Conservation (phyloP, 306 rosid species). For the Fragaria nilgerrensis region DNA sequence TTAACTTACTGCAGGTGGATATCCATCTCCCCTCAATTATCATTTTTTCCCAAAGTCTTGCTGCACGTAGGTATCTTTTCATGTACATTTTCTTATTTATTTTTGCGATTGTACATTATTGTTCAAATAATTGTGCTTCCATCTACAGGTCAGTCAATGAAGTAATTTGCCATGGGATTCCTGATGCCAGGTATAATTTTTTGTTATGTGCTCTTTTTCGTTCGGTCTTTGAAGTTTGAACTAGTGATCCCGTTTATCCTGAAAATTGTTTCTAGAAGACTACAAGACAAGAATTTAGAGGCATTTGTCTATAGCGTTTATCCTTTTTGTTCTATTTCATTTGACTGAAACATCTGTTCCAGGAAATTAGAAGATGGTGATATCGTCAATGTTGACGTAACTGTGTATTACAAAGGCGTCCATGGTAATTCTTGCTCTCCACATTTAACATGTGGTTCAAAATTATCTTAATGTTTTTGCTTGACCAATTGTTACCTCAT, state of each 20-base stretch:
- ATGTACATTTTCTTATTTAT: slow-evolving; percentile 18
- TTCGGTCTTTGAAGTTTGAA: not conserved
- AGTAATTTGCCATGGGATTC: slow-evolving; percentile 99
- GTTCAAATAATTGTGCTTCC: slow-evolving; percentile 16
- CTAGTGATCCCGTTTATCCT: not conserved
- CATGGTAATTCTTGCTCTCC: slow-evolving; percentile 54
- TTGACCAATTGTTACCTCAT: slow-evolving; percentile 19
- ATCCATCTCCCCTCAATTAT: slow-evolving; percentile 94
- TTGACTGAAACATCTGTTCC: slow-evolving; percentile 25
- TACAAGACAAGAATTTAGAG: not conserved
- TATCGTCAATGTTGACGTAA: slow-evolving; percentile 84
- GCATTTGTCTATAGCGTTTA: not conserved
- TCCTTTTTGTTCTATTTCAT: not conserved
- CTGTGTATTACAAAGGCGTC: slow-evolving; percentile 82
- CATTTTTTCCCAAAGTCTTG: slow-evolving; percentile 97
- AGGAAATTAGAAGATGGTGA: slow-evolving; percentile 98
- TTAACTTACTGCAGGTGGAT: slow-evolving; percentile 64
- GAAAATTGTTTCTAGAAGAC: not conserved
- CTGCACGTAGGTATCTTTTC: slow-evolving; percentile 94
- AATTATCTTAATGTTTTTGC: not conserved
- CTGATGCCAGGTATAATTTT: slow-evolving; percentile 77
- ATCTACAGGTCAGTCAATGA: slow-evolving; percentile 88
- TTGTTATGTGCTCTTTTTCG: not conserved
- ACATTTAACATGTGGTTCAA: not conserved
- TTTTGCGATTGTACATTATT: slow-evolving; percentile 17